Evolutionary conservation across 495 filamentous ascomycete genomes (phyloP).

Genomic region (Penicillium longicatenatum): DNA sequence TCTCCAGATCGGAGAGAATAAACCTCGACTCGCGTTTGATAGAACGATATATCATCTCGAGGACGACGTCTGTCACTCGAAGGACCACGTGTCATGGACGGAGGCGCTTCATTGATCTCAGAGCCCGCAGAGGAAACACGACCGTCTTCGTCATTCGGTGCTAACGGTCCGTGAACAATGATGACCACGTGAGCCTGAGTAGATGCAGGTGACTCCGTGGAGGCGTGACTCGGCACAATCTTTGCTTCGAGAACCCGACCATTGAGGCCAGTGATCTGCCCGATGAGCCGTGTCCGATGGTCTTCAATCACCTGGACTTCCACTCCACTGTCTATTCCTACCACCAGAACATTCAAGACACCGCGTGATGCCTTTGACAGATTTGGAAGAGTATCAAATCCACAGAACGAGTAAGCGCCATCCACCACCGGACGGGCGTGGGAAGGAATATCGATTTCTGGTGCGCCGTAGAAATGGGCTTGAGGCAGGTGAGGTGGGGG

Average conservation of each 20-base stretch:
- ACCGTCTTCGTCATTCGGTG: conserved; percentile 42
- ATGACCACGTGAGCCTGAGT: conserved; percentile 69
- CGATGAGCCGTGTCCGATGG: conserved; percentile 63
- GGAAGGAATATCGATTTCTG: conserved; percentile 50
- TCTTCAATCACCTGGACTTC: conserved; percentile 71
- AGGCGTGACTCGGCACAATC: conserved; percentile 62
- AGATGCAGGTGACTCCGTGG: conserved; percentile 40
- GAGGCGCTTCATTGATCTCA: conserved; percentile 39
- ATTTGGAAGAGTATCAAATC: conserved; percentile 69
- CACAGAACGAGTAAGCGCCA: conserved; percentile 72
- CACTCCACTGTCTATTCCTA: conserved; percentile 74
- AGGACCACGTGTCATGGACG: conserved; percentile 28
- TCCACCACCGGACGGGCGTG: conserved; percentile 42
- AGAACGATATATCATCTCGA: conserved; percentile 52
- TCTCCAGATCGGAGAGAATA: conserved; percentile 73
- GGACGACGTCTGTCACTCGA: conserved; percentile 28
- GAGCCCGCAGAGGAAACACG: conserved; percentile 39
- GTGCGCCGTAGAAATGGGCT: conserved; percentile 66
- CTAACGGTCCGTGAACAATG: conserved; percentile 71
- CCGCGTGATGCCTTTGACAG: conserved; percentile 49
- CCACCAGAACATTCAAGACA: conserved; percentile 68
- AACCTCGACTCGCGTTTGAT: conserved; percentile 84
- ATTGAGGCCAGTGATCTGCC: conserved; percentile 70
- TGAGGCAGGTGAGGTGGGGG: conserved; percentile 82
- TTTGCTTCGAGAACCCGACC: conserved; percentile 83